These are phyloP conservation scores for Suillus subalutaceus DNA, from an alignment of 768 basidiomycete species.

Conservation along the genomic window DNA sequence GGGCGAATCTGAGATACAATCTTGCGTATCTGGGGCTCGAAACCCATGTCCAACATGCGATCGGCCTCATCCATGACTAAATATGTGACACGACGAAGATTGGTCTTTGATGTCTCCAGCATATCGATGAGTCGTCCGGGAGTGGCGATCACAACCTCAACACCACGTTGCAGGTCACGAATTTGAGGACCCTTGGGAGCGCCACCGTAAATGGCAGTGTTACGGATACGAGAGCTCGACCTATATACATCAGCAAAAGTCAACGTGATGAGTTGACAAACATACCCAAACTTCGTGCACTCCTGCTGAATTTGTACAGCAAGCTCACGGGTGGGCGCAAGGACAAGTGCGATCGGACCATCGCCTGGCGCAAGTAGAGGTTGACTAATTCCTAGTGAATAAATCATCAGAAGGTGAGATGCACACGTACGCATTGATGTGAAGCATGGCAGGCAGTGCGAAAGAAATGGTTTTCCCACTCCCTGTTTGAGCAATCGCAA, in stretches of 20 bases:
- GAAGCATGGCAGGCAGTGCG: constrained; percentile 98
- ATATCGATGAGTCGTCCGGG: constrained; percentile 99
- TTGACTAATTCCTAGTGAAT: constrained; percentile 57
- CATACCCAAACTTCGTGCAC: constrained; percentile 95
- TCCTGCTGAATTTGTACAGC: constrained; percentile 99
- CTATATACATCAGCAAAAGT: constrained; percentile 37
- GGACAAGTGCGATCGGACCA: constrained; percentile 94
- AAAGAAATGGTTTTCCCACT: constrained; percentile 99
- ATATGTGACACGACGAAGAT: constrained; percentile 94
- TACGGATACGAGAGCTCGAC: constrained; percentile 92
- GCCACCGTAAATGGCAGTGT: constrained; percentile 98
- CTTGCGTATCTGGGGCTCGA: constrained; percentile 99
- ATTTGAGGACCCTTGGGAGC: constrained; percentile 99
- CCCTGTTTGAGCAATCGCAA: constrained; percentile 97
- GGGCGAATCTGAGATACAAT: constrained; percentile 97
- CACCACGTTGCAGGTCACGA: constrained; percentile 94
- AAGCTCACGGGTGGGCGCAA: constrained; percentile 97
- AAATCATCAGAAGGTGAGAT: background rate
- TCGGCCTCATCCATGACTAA: constrained; percentile 99
- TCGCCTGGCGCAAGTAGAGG: constrained; percentile 91
- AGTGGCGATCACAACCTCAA: constrained; percentile 99
- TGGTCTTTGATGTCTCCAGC: constrained; percentile 96
- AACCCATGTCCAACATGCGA: constrained; percentile 99
- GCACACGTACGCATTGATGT: constrained; percentile 93
- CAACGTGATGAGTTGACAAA: constrained; percentile 16